A percentile compares a stretch with the other conserved stretches of the same genome.
phyloP scores from a whole-genome alignment of 2,329 filamentous ascomycete species.

The Scolecobasidium constrictum region DNA sequence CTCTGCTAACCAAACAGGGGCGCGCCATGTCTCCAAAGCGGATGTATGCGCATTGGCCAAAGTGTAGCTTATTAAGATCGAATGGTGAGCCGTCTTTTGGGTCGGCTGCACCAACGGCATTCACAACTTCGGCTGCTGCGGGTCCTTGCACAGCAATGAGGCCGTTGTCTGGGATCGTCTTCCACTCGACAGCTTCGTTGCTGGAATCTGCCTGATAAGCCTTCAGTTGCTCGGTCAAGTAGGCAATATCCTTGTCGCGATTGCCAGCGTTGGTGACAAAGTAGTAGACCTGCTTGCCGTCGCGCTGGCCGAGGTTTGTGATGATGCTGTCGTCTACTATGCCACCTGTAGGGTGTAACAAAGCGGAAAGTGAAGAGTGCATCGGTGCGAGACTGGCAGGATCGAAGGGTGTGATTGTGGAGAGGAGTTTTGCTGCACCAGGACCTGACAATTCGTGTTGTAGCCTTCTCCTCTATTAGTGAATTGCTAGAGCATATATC shows the following conservation, averaged over 20 bases:
- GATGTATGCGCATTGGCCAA: slow-evolving; percentile 63
- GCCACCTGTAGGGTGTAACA: slow-evolving; percentile 76
- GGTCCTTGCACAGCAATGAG: slow-evolving; percentile 88
- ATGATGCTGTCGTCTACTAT: slow-evolving; percentile 94
- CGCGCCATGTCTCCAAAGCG: slow-evolving; percentile 45
- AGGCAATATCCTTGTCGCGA: slow-evolving; percentile 75
- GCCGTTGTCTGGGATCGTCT: slow-evolving; percentile 60
- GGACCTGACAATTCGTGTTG: slow-evolving; percentile 79
- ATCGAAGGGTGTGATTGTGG: slow-evolving; percentile 71
- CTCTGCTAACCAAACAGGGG: slow-evolving; percentile 66
- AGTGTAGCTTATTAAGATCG: slow-evolving; percentile 61
- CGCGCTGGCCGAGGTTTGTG: slow-evolving; percentile 56
- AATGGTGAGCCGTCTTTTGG: slow-evolving; percentile 26
- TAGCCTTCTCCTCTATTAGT: slow-evolving; percentile 37
- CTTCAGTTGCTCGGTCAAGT: slow-evolving; percentile 59
- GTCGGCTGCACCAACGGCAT: slow-evolving; percentile 46
- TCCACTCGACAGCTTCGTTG: slow-evolving; percentile 50
- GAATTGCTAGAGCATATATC: not conserved
- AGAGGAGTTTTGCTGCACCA: slow-evolving; percentile 69
- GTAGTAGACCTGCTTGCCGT: slow-evolving; percentile 54
- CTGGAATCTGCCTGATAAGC: slow-evolving; percentile 45
- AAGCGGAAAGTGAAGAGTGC: slow-evolving; percentile 70
- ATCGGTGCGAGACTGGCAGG: slow-evolving; percentile 53
- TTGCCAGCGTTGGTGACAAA: slow-evolving; percentile 93
- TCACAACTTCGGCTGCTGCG: slow-evolving; percentile 57